Base-by-base conservation (phyloP, 2,329 filamentous ascomycete genomes). In the Hypoxylon sp. region DNA sequence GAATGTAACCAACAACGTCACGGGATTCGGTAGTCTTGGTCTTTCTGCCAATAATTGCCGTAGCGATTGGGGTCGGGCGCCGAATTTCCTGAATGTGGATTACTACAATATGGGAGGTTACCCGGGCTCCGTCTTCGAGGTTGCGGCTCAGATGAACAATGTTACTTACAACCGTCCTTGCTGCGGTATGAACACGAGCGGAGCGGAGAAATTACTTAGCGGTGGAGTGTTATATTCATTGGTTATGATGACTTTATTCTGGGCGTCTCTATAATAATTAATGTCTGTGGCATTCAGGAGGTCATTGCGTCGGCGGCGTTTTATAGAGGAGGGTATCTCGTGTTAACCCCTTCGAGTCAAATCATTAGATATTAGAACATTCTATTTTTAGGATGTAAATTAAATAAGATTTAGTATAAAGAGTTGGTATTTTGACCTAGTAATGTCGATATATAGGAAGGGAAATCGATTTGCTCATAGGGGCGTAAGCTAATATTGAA, bases 21-120 rank as follows among this genome's bases (percentile, higher is more conserved):
- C 82, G 1, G 91, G 91, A 14, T 83, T 79, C 58, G 91, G 92
- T 32, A 92, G 89, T 75, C 80, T 95, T 5, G 93, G 92, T 0
- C 71, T 81, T 13, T 87, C 87, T 63, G 88, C 88, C 0, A 79
- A 85, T n/a, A 87, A 89, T 65, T 97, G 93, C 77, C 78, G 79
- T 11, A 64, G 74, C 1, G 78, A 82, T 51, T 96, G 91, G 91
- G 84, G 84, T 19, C 86, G 87, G 7, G 84, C 92, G 0, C 93
- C 93, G 2, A 95, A 91, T 75, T 89, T 94, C 75, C 82, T 97
- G 53, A 89, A 96, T 59, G 92, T 96, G 25, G 93, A 97, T 77
- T 96, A 93, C 79, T 97, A 96, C 80, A 93, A 96, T 77, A 83
- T 84, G 66, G 92, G 91, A 30, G 83, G 81, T 36, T 86, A 78